A percentile compares a stretch with the other conserved stretches of the same genome.
These are phyloP conservation scores for Mycena sp. DNA, from an alignment of 1,284 basidiomycete species.

Conservation along the genomic window DNA sequence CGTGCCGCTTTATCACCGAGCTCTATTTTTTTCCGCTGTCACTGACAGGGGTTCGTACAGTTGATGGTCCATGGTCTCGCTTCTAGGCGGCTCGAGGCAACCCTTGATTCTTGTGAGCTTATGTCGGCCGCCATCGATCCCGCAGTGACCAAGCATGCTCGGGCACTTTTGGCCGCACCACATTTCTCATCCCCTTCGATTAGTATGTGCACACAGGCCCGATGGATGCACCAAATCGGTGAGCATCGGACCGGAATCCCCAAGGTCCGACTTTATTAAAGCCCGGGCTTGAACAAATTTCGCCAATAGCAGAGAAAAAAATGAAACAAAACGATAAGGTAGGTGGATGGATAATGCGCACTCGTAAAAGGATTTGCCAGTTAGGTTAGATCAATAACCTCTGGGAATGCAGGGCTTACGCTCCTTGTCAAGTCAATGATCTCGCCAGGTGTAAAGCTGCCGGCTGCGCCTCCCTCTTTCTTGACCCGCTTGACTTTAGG, in stretches of 20 bases:
- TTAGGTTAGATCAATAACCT: slow-evolving; percentile 30
- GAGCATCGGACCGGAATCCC: not conserved
- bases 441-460: slow-evolving; percentile 5
- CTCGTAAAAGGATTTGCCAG: not conserved
- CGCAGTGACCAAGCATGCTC: not conserved
- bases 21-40: not conserved
- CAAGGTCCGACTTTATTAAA: not conserved
- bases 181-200: not conserved
- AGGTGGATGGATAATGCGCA: not conserved
- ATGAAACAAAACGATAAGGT: not conserved
- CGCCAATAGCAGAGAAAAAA: no score
- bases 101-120: slow-evolving; percentile 23
- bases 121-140: slow-evolving; percentile 4
- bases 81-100: not conserved
- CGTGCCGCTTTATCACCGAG: not conserved
- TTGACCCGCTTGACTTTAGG: slow-evolving; percentile 26
- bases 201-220: not conserved
- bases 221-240: not conserved
- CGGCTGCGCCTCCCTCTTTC: slow-evolving; percentile 5
- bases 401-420: slow-evolving; percentile 17
- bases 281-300: no score
- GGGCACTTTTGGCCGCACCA: not conserved
- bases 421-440: slow-evolving; percentile 28
- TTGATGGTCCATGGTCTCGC: not conserved
- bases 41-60: not conserved